Base-by-base conservation (phyloP, 306 rosid species). In the Pterocarpus santalinus region DNA sequence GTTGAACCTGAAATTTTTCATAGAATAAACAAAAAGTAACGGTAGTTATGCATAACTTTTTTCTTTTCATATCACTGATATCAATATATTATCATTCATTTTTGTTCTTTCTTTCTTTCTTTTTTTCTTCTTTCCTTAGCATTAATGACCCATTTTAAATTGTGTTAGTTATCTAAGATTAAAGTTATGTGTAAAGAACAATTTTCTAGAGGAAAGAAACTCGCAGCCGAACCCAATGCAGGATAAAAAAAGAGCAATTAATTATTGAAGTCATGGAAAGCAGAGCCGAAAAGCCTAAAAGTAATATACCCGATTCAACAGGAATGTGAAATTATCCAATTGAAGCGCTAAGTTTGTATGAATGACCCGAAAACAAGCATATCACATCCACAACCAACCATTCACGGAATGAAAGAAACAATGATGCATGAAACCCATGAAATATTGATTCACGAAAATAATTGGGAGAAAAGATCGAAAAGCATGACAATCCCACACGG, bases 341-440 rank as follows among this genome's bases (percentile, higher is more conserved):
- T 58, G 81, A 49, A 74, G 34, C n/a, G 33, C 47, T 36, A 22
- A 4, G 16, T 49, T 63, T 71, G 64, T 79, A 56, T 78, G 86
- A 58, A 60, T 70, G 57, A 28, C 78, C 55, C 32, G 53, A 72
- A 72, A 82, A 39, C 47, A 44, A 63, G 56, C 15, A 47, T 33
- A 30, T 52, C 66, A 32, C 47, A 11, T 61, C 65, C 43, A 39
- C 58, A 71, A 62, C 82, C 46, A 72, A 80, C 41, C 30, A 73
- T 43, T 69, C 84, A 80, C 87, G 81, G 83, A 73, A 39, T 6
- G 33, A 73, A 8, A n/a, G 5, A 72, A 65, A 71, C 64, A 43
- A 43, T 11, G 14, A 46, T 72, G 56, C 86, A 78, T 77, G 86
- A 83, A 71, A 77, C 72, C 86, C 83, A 73, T 83, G 83, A 78